Evolutionary conservation across 176 grass and related monocot species (phyloP), one percentile per base, ranked within the genome.

Genomic region (Cenchrus americanus): DNA sequence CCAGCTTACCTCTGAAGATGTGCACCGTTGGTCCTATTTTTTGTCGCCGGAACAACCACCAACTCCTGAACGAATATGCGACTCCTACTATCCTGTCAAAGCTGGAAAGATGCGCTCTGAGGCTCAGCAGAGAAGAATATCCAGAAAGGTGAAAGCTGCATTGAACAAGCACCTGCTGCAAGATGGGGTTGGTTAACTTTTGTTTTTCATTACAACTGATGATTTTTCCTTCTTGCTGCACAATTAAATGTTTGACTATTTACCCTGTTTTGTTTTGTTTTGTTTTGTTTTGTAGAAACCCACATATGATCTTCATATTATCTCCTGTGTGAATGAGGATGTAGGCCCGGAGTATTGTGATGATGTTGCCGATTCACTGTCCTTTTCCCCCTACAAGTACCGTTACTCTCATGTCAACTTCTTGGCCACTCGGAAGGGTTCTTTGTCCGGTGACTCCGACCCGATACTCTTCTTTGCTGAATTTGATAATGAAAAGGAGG

Each of bases 401-500:
- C 22, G 4, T 10, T 86, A 86, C 66, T 44, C 84, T 9, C 76
- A 86, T 86, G 58, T 86, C 7, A 86, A 86, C 23, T 86, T 86
- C 50, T 79, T 54, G 46, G 76, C 22, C 1, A 86, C 67, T 42
- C 15, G 2, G 14, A 73, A 79, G 55, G 44, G 8, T 41, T 72
- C 57, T 65, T 10, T 4, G 49, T 52, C 23, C 69, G 10, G 41
- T 71, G 21, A 0, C 34, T 52, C n/a, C 18, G 1, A 30, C 30
- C 76, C 76, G 21, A 21, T 44, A 15, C 68, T 80, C 12, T 80
- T 80, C 17, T 80, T 86, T 54, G 84, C 76, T 19, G 84, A 86
- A 42, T 86, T 86, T 53, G 67, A 80, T 64, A 86, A 43, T 43
- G 42, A 43, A 43, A 43, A 43, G 42, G 42, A 43, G 42, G 42